These are phyloP conservation scores for Halteria grandinella DNA, from an alignment of 73 alveolate genomes.

Conservation along the genomic window DNA sequence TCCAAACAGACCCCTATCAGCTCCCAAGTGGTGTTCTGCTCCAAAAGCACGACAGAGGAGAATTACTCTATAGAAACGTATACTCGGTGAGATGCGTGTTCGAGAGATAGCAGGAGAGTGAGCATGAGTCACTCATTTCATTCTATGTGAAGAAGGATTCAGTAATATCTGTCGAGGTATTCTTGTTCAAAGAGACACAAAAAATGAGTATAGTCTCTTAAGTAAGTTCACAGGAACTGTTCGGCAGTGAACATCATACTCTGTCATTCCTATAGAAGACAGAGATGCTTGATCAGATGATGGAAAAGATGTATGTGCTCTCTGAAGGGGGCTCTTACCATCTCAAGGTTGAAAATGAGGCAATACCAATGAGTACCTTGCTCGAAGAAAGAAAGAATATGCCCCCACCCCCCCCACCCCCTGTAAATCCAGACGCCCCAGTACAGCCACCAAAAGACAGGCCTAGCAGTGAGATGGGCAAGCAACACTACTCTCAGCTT, in stretches of 20 bases:
- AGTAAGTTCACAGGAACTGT: slow-evolving; percentile 25
- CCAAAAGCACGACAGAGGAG: slow-evolving; percentile 48
- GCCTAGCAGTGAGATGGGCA: slow-evolving; percentile 15
- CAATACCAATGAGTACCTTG: slow-evolving; percentile 16
- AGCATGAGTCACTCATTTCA: slow-evolving; percentile 34
- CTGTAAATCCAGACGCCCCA: no score
- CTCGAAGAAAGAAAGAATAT: slow-evolving; percentile 22
- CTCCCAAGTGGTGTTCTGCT: not conserved
- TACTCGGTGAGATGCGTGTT: slow-evolving; percentile 52
- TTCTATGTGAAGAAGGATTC: slow-evolving; percentile 15
- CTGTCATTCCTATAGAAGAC: slow-evolving; percentile 3
- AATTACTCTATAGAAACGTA: slow-evolving; percentile 30
- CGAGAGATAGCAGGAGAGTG: slow-evolving; percentile 19
- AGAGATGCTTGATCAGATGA: slow-evolving; percentile 43
- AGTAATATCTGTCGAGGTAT: slow-evolving; percentile 55
- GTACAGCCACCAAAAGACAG: no score
- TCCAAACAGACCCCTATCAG: not conserved
- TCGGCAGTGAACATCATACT: not conserved
- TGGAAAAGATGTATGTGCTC: slow-evolving; percentile 50
- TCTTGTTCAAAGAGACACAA: slow-evolving; percentile 14
- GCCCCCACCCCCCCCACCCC: no score
- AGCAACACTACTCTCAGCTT: not conserved
- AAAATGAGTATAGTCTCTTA: slow-evolving; percentile 55
- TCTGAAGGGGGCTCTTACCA: slow-evolving; percentile 41
- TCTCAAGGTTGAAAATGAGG: slow-evolving; percentile 59